Evolutionary conservation across 2,329 filamentous ascomycete species (phyloP), one percentile per base, ranked within the genome.

Genomic region (Monilinia polystroma): DNA sequence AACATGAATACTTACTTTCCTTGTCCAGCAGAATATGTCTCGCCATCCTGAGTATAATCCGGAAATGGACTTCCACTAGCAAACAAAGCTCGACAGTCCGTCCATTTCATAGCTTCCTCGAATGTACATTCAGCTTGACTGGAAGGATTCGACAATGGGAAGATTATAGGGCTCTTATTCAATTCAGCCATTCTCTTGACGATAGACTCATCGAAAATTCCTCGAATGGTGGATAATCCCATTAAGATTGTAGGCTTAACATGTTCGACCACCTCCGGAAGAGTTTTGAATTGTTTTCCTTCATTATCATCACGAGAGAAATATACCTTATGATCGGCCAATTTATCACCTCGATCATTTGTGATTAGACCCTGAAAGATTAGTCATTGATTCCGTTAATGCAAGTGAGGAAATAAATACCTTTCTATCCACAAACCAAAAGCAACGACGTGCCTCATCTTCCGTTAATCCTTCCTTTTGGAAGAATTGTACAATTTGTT

Each of bases 51-150:
- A 0, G 83, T 84, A 66, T 85, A 85, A 26, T 94, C 90, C 0
- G 91, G 88, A 75, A 95, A 96, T 0, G 93, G 92, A 29, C 89
- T 92, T 5, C 93, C 93, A 0, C 92, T 96, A 0, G 92, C 91
- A 11, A 94, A 88, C 5, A 96, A 82, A 0, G 87, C 91, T 69
- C 85, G 86, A 2, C 92, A 92, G 58, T 89, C 79, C 0, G 91
- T 95, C 91, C 91, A 95, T 3, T 85, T 78, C 66, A 90, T 86
- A 20, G 96, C 80, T 75, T 96, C 91, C 23, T 86, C 81, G 0
- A 93, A 93, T 12, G 88, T 85, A 5, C 92, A 93, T 77, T 96
- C 92, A 74, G 95, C 91, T 0, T 96, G 84, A 4, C 85, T 83
- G 0, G 92, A 96, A 0, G 92, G 93, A 76, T 96, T 96, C 5